phyloP scores from a whole-genome alignment of 2,329 filamentous ascomycete species.

The Allantophomopsis cytisporea region DNA sequence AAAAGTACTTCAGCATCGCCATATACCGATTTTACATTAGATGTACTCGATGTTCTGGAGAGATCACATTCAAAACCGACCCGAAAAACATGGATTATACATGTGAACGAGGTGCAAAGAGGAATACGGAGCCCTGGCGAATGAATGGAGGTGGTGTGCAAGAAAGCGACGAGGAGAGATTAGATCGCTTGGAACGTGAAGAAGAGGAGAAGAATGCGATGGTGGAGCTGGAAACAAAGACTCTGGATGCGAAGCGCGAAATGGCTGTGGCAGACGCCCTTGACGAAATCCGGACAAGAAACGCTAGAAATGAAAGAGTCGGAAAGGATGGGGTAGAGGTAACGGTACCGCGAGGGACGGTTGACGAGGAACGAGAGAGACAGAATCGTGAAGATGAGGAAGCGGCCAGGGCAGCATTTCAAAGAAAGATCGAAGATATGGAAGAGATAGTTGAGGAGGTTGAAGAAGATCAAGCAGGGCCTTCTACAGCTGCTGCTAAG shows the following conservation, averaged over 20 bases:
- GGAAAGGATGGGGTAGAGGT: slow-evolving; percentile 54
- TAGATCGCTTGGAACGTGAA: slow-evolving; percentile 73
- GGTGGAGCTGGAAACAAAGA: slow-evolving; percentile 91
- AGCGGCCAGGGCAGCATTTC: slow-evolving; percentile 66
- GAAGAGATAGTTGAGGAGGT: slow-evolving; percentile 20
- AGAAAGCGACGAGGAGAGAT: slow-evolving; percentile 76
- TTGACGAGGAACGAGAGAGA: slow-evolving; percentile 46
- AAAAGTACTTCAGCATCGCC: slow-evolving; percentile 74
- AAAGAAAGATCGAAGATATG: slow-evolving; percentile 17
- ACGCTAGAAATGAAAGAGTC: slow-evolving; percentile 73
- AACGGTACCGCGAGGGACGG: slow-evolving; percentile 32
- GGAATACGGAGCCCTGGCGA: slow-evolving; percentile 90
- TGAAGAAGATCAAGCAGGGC: slow-evolving; percentile 5
- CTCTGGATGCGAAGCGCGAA: slow-evolving; percentile 79
- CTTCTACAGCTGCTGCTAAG: slow-evolving; percentile 4
- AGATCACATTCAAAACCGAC: slow-evolving; percentile 85
- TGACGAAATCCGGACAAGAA: slow-evolving; percentile 85
- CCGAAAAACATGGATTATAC: slow-evolving; percentile 84
- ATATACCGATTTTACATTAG: slow-evolving; percentile 80
- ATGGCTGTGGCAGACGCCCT: slow-evolving; percentile 95
- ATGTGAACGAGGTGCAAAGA: slow-evolving; percentile 64
- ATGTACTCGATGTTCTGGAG: slow-evolving; percentile 68
- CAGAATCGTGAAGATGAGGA: slow-evolving; percentile 77
- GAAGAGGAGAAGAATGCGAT: slow-evolving; percentile 80
- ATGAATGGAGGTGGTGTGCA: slow-evolving; percentile 36